Conservation (phyloP, 2,329 filamentous ascomycete genomes). For the Bipolaris zeicola region DNA sequence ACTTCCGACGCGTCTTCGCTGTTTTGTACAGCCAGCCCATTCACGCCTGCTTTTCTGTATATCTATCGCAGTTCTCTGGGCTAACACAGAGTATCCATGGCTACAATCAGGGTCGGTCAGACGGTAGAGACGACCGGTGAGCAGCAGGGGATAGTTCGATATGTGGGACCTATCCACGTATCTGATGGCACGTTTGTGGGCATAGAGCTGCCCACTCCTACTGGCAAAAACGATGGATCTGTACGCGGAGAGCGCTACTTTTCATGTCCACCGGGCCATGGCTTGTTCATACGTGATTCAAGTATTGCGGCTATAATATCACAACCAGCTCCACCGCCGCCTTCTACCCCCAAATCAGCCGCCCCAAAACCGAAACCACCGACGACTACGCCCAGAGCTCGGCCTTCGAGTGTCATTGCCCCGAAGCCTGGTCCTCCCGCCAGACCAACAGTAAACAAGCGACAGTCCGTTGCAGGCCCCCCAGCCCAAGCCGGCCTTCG, state of each 20-base stretch:
- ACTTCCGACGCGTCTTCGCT: slow-evolving; percentile 19
- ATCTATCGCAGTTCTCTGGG: neutral
- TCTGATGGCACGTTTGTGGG: slow-evolving; percentile 84
- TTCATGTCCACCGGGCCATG: slow-evolving; percentile 70
- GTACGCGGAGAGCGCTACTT: slow-evolving; percentile 91
- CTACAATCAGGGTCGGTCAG: slow-evolving; percentile 62
- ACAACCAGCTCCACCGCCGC: slow-evolving; percentile 50
- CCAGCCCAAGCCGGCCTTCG: slow-evolving; percentile 16
- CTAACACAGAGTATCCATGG: slow-evolving; percentile 26
- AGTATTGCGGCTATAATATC: slow-evolving; percentile 63
- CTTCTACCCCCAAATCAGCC: slow-evolving; percentile 10
- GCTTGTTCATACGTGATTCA: slow-evolving; percentile 85
- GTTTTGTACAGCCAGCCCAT: slow-evolving; percentile 7
- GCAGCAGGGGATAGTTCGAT: slow-evolving; percentile 78
- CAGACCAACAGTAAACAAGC: slow-evolving; percentile 23
- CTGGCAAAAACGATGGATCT: slow-evolving; percentile 92
- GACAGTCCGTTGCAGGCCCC: slow-evolving; percentile 28
- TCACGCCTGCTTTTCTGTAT: slow-evolving; percentile 3
- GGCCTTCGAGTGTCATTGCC: slow-evolving; percentile 32
- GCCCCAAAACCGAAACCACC: slow-evolving; percentile 21
- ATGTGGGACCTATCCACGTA: slow-evolving; percentile 82
- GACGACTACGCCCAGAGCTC: slow-evolving; percentile 22
- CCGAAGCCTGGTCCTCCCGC: slow-evolving; percentile 17
- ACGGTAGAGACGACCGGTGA: slow-evolving; percentile 79
- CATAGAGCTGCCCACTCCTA: slow-evolving; percentile 79